phyloP scores from a whole-genome alignment of 768 basidiomycete genomes.

The Lepiota venenata region DNA sequence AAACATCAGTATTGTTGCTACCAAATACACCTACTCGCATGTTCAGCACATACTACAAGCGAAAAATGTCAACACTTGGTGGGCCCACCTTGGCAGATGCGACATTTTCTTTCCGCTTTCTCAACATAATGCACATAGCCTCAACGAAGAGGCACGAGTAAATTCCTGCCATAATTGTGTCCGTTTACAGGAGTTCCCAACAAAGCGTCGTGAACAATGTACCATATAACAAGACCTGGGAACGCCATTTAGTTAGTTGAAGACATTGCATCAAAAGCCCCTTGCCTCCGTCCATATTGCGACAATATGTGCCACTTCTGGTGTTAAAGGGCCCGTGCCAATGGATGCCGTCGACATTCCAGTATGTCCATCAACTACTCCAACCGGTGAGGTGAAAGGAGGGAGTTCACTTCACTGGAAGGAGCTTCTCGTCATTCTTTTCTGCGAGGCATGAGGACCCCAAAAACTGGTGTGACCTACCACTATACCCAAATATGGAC shows the following conservation, averaged over 20 bases:
- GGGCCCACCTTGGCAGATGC: constrained; percentile 13
- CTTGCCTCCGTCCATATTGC: constrained; percentile 18
- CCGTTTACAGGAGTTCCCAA: not conserved
- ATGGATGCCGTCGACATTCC: not conserved
- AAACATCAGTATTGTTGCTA: constrained; percentile 22
- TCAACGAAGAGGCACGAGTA: constrained; percentile 19
- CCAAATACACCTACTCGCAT: constrained; percentile 20
- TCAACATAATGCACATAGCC: constrained; percentile 17
- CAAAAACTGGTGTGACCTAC: not conserved
- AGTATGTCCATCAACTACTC: constrained; percentile 6
- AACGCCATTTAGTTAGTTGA: not conserved
- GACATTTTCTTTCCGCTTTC: constrained; percentile 10
- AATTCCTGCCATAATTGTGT: constrained; percentile 9
- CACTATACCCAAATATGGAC: not conserved
- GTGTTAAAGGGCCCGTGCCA: constrained; percentile 4
- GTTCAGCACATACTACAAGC: not conserved
- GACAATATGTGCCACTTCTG: constrained; percentile 11
- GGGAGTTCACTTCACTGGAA: not conserved
- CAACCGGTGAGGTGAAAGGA: not conserved
- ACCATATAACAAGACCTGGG: constrained; percentile 9
- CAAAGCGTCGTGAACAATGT: not conserved
- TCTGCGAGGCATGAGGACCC: not conserved
- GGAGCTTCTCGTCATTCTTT: not conserved
- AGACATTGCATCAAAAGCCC: not conserved
- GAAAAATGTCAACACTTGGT: not conserved